These are phyloP conservation scores for Dictyostelium capitatum DNA, from an alignment of 78 protist species.

Conservation along the genomic window DNA sequence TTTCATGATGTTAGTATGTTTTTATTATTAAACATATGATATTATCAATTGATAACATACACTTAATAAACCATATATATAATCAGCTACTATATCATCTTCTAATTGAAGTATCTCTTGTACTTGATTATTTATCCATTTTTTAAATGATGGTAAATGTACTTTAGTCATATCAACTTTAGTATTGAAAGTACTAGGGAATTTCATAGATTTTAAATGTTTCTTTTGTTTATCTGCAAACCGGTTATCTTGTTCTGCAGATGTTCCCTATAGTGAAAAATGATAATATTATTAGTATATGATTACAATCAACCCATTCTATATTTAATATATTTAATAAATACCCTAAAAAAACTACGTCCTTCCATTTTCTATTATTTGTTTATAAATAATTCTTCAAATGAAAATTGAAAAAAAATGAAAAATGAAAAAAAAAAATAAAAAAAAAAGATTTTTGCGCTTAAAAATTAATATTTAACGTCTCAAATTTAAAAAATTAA, in stretches of 20 bases:
- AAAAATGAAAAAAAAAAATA: not conserved
- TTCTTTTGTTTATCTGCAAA: slow-evolving; percentile 90
- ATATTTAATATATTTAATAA: not conserved
- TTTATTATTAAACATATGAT: not conserved
- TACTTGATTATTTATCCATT: slow-evolving; percentile 48
- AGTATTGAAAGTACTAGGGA: slow-evolving; percentile 66
- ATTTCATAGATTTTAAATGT: slow-evolving; percentile 76
- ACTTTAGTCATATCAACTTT: slow-evolving; percentile 72
- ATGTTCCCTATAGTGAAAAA: slow-evolving; percentile 84
- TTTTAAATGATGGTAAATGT: slow-evolving; percentile 48
- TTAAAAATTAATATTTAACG: no score
- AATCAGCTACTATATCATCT: slow-evolving; percentile 39
- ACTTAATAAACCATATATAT: slow-evolving; percentile 22
- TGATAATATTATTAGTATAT: not conserved
- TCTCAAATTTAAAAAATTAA: no score
- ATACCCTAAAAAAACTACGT: slow-evolving; percentile 34
- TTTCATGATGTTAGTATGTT: no score
- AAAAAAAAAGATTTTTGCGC: not conserved
- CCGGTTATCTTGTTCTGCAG: slow-evolving; percentile 88
- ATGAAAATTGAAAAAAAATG: not conserved
- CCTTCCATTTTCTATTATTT: slow-evolving; percentile 6
- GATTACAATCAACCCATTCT: not conserved
- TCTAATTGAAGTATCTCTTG: not conserved
- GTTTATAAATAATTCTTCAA: not conserved
- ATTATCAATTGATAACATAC: not conserved